Evolutionary conservation across 1,284 basidiomycete species (phyloP).

Genomic region (Termitomyces sp.): DNA sequence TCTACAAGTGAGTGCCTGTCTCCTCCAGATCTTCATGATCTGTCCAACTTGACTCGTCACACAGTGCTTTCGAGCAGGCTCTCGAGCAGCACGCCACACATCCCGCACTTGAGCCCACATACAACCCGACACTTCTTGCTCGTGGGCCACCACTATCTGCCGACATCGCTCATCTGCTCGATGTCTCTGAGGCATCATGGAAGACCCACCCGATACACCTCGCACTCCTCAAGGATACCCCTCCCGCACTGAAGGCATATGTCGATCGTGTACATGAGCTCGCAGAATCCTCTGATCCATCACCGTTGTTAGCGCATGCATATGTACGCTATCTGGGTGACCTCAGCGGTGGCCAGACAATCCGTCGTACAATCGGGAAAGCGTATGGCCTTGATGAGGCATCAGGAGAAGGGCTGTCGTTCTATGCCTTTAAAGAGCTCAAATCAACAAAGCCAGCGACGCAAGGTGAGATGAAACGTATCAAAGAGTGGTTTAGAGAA

Average conservation of each 20-base stretch:
- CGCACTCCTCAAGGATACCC: conserved; percentile 40
- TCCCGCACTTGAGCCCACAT: conserved; percentile 60
- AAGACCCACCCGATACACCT: conserved; percentile 48
- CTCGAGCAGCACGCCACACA: conserved; percentile 62
- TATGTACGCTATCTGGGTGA: conserved; percentile 88
- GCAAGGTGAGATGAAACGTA: conserved; percentile 62
- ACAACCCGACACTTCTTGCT: conserved; percentile 66
- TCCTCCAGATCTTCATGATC: neutral
- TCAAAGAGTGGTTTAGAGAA: conserved; percentile 74
- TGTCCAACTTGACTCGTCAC: conserved; percentile 1
- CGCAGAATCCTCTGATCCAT: conserved; percentile 41
- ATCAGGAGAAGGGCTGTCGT: conserved; percentile 49
- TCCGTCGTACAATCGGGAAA: conserved; percentile 59
- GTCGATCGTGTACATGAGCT: conserved; percentile 43
- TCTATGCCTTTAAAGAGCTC: conserved; percentile 70
- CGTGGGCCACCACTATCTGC: conserved; percentile 54
- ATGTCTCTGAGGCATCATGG: conserved; percentile 49
- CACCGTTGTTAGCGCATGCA: conserved; percentile 67
- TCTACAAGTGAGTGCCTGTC: conserved; percentile 50
- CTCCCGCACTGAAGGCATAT: conserved; percentile 50
- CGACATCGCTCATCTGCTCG: conserved; percentile 67
- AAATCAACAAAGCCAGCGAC: conserved; percentile 36
- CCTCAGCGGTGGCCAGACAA: conserved; percentile 76
- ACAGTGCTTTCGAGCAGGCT: conserved; percentile 58
- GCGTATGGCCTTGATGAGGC: conserved; percentile 59